phyloP scores from a whole-genome alignment of 169 alveolate genomes.

The Plasmodium inui region DNA sequence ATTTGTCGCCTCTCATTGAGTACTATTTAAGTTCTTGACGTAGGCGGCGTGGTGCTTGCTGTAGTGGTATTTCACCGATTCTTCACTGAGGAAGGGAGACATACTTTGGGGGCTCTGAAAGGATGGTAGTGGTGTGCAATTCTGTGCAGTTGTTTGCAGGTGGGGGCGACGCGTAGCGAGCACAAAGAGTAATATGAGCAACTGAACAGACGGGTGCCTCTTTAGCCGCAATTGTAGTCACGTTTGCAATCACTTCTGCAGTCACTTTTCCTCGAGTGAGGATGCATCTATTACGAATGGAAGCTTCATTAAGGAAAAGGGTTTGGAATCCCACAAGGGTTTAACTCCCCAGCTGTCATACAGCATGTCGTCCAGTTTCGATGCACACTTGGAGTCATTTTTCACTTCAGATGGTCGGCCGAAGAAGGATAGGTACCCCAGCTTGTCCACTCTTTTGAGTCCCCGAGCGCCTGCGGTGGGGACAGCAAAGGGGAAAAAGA shows the following conservation, averaged over 20 bases:
- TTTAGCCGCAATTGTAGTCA: background rate
- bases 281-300: conserved; percentile 31
- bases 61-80: conserved; percentile 89
- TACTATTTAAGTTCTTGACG: conserved; percentile 88
- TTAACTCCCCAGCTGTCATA: conserved; percentile 44
- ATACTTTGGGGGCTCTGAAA: conserved; percentile 84
- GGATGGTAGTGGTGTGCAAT: background rate
- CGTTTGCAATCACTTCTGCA: background rate
- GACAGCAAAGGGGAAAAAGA: background rate
- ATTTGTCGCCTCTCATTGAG: background rate
- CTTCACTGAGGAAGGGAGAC: conserved; percentile 90
- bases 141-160: conserved; percentile 52
- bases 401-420: conserved; percentile 4
- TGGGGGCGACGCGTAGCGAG: background rate
- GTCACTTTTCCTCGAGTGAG: background rate
- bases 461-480: conserved; percentile 10
- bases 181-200: background rate
- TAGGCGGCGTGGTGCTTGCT: conserved; percentile 93
- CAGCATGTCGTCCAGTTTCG: conserved; percentile 28
- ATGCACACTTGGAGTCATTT: background rate
- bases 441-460: background rate
- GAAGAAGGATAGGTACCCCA: conserved; percentile 3
- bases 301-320: conserved; percentile 54
- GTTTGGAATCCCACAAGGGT: conserved; percentile 48
- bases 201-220: background rate